phyloP scores from a whole-genome alignment of 305 asterid species.

The Euphrasia arctica region DNA sequence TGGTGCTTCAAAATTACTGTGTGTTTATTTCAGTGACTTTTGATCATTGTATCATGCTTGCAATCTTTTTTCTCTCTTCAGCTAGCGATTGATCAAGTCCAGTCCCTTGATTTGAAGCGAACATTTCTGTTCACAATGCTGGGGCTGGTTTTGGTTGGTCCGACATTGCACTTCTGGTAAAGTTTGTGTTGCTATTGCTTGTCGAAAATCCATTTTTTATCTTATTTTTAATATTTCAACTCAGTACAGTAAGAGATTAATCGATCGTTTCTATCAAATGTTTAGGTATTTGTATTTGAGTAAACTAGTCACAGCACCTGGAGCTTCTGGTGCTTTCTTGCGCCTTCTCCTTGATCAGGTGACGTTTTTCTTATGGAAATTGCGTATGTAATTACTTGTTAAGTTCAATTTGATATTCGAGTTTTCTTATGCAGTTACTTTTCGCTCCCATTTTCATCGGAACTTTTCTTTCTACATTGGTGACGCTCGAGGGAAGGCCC shows the following conservation, averaged over 20 bases:
- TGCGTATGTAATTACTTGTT: neutral
- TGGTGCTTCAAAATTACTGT: conserved; percentile 14
- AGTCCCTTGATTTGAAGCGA: conserved; percentile 73
- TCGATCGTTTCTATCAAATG: neutral
- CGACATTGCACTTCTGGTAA: conserved; percentile 93
- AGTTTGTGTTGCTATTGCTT: neutral
- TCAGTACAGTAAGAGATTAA: too few relatives aligned
- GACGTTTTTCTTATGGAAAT: conserved; percentile 16
- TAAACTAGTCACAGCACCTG: conserved; percentile 66
- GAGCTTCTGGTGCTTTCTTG: conserved; percentile 67
- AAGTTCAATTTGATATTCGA: conserved; percentile 10
- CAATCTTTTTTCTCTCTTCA: conserved; percentile 27
- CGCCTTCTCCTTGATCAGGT: conserved; percentile 94
- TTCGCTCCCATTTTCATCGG: conserved; percentile 84
- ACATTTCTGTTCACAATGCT: conserved; percentile 62
- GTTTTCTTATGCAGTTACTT: conserved; percentile 51
- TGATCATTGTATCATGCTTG: conserved; percentile 14
- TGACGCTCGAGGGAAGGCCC: conserved; percentile 86
- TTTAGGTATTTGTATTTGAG: conserved; percentile 83
- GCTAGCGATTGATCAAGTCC: conserved; percentile 63
- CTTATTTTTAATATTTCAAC: too few relatives aligned
- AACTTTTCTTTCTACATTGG: conserved; percentile 60
- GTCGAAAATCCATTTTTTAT: neutral
- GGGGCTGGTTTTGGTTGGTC: conserved; percentile 93
- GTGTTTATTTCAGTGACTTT: conserved; percentile 3